Conservation (phyloP, 495 filamentous ascomycete genomes). For the Cairneyella variabilis region DNA sequence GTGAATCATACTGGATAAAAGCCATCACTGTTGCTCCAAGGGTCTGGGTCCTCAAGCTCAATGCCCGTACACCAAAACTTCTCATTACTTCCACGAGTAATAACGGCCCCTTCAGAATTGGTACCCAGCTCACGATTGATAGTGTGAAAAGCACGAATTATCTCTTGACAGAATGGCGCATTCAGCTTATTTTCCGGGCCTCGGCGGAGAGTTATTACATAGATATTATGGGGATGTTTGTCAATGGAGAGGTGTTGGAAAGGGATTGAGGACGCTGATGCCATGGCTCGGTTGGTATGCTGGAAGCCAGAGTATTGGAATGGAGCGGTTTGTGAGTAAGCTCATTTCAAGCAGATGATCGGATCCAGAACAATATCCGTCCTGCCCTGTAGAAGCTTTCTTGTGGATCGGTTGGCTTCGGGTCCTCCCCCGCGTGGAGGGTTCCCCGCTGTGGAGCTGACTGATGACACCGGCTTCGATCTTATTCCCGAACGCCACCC, state of each 20-base stretch:
- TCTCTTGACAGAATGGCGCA: neutral
- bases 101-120: neutral
- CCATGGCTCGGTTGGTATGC: too few relatives aligned
- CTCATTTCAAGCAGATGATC: too few relatives aligned
- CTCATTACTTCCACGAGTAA: neutral
- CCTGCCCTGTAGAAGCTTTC: too few relatives aligned
- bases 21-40: neutral
- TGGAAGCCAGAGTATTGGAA: too few relatives aligned
- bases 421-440: too few relatives aligned
- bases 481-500: too few relatives aligned
- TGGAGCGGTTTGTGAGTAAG: too few relatives aligned
- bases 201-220: neutral
- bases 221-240: neutral
- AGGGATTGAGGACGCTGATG: neutral
- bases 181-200: neutral
- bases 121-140: neutral
- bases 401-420: too few relatives aligned
- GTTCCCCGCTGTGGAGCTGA: too few relatives aligned
- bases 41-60: neutral
- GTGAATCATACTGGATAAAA: neutral
- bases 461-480: too few relatives aligned
- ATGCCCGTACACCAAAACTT: neutral
- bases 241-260: neutral
- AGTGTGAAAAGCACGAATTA: neutral
- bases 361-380: too few relatives aligned